Conservation (phyloP, 192 early-diverging fungal genomes). For the Coemansia sp. region DNA sequence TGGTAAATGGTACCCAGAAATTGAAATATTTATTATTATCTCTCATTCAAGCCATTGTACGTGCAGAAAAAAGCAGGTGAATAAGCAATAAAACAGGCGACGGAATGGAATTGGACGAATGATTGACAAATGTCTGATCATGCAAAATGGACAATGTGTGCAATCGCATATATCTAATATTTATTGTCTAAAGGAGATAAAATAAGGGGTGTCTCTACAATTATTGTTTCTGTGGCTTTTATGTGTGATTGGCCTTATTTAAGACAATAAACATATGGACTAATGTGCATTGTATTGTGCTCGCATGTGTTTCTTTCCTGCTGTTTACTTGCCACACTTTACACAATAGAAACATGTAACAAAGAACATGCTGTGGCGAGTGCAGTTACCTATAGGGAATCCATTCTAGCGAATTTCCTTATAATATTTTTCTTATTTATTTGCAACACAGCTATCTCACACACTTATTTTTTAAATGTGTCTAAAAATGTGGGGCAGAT, state of each 20-base stretch:
- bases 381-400: too few relatives aligned
- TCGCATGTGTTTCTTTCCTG: background rate
- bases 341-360: background rate
- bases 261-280: background rate
- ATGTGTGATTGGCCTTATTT: background rate
- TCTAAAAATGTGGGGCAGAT: too few relatives aligned
- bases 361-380: background rate
- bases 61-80: background rate
- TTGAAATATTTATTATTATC: background rate
- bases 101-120: background rate
- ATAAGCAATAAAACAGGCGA: slow-evolving; percentile 9
- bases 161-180: background rate
- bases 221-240: background rate
- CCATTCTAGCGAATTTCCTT: background rate
- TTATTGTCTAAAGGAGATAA: background rate
- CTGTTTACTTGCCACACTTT: background rate
- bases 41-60: slow-evolving; percentile 4
- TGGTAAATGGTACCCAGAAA: background rate
- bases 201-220: slow-evolving; percentile 1
- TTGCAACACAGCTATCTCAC: too few relatives aligned
- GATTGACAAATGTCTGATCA: background rate
- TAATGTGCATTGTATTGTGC: background rate
- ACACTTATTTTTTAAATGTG: too few relatives aligned
- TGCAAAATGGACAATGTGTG: slow-evolving; percentile 1
- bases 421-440: background rate